phyloP scores from a whole-genome alignment of 106 monocot genomes.

The Allium cepa region DNA sequence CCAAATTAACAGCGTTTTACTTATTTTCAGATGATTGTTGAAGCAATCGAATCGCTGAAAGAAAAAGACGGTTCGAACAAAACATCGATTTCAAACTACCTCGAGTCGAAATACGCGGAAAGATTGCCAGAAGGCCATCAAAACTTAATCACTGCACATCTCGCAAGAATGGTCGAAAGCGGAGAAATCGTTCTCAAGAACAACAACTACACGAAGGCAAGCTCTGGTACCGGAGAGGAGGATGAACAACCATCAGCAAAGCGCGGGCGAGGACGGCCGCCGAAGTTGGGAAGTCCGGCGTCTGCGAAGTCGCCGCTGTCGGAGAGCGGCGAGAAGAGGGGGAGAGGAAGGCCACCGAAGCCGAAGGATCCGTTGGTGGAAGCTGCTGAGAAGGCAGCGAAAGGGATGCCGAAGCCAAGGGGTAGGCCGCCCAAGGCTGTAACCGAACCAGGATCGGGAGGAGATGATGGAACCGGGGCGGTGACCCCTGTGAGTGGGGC shows the following conservation, averaged over 20 bases:
- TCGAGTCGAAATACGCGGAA: conserved; percentile 41
- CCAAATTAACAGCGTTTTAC: too few relatives aligned
- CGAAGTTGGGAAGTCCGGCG: conserved; percentile 9
- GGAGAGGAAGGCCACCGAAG: conserved; percentile 33
- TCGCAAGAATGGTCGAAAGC: conserved; percentile 38
- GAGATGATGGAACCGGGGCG: not conserved
- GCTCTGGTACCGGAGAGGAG: not conserved
- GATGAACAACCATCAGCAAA: not conserved
- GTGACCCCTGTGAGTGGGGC: not conserved
- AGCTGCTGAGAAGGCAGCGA: conserved; percentile 13
- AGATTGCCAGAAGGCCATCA: conserved; percentile 34
- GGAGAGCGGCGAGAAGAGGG: not conserved
- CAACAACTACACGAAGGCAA: conserved; percentile 29
- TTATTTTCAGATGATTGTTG: conserved; percentile 56
- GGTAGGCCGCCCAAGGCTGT: conserved; percentile 11
- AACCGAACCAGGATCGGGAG: not conserved
- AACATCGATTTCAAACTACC: conserved; percentile 51
- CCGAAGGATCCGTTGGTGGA: conserved; percentile 19
- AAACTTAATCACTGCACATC: conserved; percentile 27
- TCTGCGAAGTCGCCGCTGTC: not conserved
- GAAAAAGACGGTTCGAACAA: conserved; percentile 63
- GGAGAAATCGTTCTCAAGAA: conserved; percentile 30
- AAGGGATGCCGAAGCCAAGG: conserved; percentile 5
- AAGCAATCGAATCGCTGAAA: conserved; percentile 42
- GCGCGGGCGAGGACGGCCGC: conserved; percentile 31